phyloP scores from a whole-genome alignment of 108 stramenopile genomes.

The Cylindrotheca closterium region DNA sequence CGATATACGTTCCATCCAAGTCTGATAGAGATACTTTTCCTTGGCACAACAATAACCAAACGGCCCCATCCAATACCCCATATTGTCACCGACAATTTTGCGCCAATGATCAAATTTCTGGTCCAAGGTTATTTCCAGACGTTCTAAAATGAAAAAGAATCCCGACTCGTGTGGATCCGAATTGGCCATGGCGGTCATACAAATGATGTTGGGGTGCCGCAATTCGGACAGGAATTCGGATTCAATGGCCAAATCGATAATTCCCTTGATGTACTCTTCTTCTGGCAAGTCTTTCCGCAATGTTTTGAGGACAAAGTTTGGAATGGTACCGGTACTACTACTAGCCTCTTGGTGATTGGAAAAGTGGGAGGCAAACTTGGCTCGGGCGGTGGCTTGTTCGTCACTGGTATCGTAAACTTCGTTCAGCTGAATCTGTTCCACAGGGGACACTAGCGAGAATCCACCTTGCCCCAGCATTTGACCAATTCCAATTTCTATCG shows the following conservation, averaged over 20 bases:
- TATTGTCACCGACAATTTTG: slow-evolving; percentile 54
- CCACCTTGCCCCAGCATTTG: slow-evolving; percentile 75
- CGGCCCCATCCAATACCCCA: slow-evolving; percentile 60
- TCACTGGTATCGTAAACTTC: slow-evolving; percentile 73
- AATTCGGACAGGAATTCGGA: slow-evolving; percentile 68
- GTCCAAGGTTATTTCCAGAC: slow-evolving; percentile 70
- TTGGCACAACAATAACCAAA: slow-evolving; percentile 83
- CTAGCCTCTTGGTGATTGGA: too few species aligned
- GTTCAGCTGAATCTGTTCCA: slow-evolving; percentile 58
- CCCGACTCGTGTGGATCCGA: slow-evolving; percentile 75
- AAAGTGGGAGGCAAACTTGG: slow-evolving; percentile 56
- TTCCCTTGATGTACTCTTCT: slow-evolving; percentile 83
- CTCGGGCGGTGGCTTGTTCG: slow-evolving; percentile 43
- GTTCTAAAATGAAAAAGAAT: slow-evolving; percentile 84
- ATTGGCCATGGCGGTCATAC: slow-evolving; percentile 75
- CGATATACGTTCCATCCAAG: slow-evolving; percentile 75
- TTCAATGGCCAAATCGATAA: slow-evolving; percentile 86
- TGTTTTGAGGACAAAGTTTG: slow-evolving; percentile 70
- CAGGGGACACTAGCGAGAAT: slow-evolving; percentile 68
- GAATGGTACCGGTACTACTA: slow-evolving; percentile 1
- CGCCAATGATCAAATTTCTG: slow-evolving; percentile 72
- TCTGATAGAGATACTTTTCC: slow-evolving; percentile 55
- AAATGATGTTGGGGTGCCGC: slow-evolving; percentile 75
- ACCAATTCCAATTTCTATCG: slow-evolving; percentile 66
- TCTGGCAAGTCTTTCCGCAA: slow-evolving; percentile 77